Evolutionary conservation across 1,139 yeast genomes (phyloP).

Genomic region (Pneumocystis wakefieldiae): DNA sequence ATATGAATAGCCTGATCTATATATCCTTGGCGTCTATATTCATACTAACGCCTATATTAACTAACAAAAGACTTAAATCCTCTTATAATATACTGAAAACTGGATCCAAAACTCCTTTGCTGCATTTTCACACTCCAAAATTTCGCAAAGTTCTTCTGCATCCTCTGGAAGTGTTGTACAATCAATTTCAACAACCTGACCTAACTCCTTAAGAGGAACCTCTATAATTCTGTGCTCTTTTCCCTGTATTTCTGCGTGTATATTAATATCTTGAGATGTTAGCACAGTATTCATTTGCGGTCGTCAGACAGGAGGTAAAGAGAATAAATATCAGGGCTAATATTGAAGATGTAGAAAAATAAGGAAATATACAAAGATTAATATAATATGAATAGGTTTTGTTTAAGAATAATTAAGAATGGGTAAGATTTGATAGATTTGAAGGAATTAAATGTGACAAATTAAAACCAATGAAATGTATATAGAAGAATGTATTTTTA

Average conservation of each 20-base stretch:
- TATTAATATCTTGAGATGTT: neutral
- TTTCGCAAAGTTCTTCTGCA: conserved; percentile 61
- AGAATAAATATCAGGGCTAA: neutral
- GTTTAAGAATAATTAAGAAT: no score
- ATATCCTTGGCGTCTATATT: conserved; percentile 52
- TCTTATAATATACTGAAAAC: conserved; percentile 6
- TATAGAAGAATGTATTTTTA: neutral
- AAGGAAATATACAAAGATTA: no score
- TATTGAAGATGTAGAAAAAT: neutral
- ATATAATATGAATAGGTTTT: no score
- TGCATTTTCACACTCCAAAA: conserved; percentile 67
- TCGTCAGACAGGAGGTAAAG: neutral
- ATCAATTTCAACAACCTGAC: conserved; percentile 46
- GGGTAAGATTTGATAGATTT: no score
- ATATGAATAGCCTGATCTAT: conserved; percentile 51
- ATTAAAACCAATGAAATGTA: neutral
- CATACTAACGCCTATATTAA: conserved; percentile 26
- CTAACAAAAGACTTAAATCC: neutral
- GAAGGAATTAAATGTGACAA: no score
- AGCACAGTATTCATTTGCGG: neutral
- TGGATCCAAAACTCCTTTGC: conserved; percentile 56
- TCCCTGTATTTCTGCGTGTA: neutral
- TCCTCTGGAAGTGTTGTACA: conserved; percentile 74
- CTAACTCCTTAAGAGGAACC: conserved; percentile 51
- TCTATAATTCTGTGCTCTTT: conserved; percentile 27